These are phyloP conservation scores for Naganishia vaughanmartiniae DNA, from an alignment of 768 basidiomycete species.

Conservation along the genomic window DNA sequence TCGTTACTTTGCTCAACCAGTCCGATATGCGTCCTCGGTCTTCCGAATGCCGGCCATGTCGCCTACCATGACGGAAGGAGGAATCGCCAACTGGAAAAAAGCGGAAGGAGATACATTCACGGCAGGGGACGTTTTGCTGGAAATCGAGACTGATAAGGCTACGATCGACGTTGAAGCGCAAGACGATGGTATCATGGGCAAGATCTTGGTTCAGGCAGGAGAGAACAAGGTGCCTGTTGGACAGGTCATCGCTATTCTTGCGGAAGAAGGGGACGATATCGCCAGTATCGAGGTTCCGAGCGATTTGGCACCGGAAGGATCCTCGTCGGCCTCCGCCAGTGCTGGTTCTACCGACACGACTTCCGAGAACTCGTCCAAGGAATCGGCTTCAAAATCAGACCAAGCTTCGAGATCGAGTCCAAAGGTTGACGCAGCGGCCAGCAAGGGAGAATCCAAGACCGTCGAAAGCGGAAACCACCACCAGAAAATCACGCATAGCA, in stretches of 20 bases:
- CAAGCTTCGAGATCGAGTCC: neutral
- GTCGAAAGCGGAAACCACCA: slow-evolving; percentile 27
- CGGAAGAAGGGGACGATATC: slow-evolving; percentile 94
- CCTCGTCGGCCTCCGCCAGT: slow-evolving; percentile 1
- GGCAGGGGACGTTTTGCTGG: slow-evolving; percentile 80
- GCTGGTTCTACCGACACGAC: slow-evolving; percentile 8
- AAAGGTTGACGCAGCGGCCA: slow-evolving; percentile 7
- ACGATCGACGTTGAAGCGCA: slow-evolving; percentile 54
- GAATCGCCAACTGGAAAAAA: slow-evolving; percentile 86
- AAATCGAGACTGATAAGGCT: slow-evolving; percentile 63
- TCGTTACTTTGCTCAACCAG: slow-evolving; percentile 3
- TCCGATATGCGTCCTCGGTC: slow-evolving; percentile 62
- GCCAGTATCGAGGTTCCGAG: slow-evolving; percentile 66
- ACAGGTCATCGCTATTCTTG: slow-evolving; percentile 82
- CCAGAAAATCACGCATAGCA: slow-evolving; percentile 57
- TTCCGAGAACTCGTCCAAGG: slow-evolving; percentile 27
- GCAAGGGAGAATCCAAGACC: slow-evolving; percentile 7
- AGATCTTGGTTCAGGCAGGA: slow-evolving; percentile 68
- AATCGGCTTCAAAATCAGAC: slow-evolving; percentile 18
- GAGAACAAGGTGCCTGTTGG: slow-evolving; percentile 83
- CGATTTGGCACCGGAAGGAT: slow-evolving; percentile 40
- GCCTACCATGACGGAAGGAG: slow-evolving; percentile 94
- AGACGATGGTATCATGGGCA: slow-evolving; percentile 53
- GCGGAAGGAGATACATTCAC: slow-evolving; percentile 74
- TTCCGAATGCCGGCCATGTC: slow-evolving; percentile 96